Evolutionary conservation across 2,329 filamentous ascomycete species (phyloP).

Genomic region (Monosporascus sp.): DNA sequence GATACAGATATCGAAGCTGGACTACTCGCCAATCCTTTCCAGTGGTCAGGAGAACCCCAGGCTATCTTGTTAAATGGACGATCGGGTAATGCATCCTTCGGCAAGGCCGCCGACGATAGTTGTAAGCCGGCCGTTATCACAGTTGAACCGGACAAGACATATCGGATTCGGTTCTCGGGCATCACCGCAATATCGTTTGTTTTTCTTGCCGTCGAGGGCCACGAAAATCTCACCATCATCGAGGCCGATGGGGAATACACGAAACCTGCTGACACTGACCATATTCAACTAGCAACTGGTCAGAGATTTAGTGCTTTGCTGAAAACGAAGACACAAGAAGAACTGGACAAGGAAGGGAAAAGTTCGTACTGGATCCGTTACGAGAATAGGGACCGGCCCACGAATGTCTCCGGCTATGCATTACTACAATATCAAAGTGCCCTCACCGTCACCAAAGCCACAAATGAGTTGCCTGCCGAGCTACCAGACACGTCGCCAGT

Average conservation of each 20-base stretch:
- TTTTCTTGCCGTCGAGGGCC: conserved; percentile 50
- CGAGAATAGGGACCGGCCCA: conserved; percentile 44
- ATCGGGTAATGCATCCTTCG: conserved; percentile 35
- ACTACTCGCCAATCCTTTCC: conserved; percentile 42
- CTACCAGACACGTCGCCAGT: conserved; percentile 27
- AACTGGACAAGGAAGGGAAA: conserved; percentile 31
- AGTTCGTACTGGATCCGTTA: conserved; percentile 41
- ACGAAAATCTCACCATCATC: conserved; percentile 51
- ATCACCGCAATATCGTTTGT: conserved; percentile 48
- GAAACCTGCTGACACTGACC: conserved; percentile 36
- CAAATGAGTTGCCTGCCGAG: conserved; percentile 6
- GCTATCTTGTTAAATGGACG: conserved; percentile 54
- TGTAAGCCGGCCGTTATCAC: conserved; percentile 48
- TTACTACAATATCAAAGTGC: conserved; percentile 37
- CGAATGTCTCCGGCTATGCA: conserved; percentile 40
- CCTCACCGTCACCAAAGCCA: not conserved
- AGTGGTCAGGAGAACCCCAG: conserved; percentile 54
- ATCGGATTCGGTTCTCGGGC: conserved; percentile 57
- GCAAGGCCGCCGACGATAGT: conserved; percentile 25
- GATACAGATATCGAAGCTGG: conserved; percentile 47
- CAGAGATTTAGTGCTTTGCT: conserved; percentile 56
- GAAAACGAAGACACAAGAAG: conserved; percentile 41
- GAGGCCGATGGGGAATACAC: conserved; percentile 55
- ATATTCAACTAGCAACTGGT: conserved; percentile 51
- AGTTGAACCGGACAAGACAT: conserved; percentile 55